Conservation (phyloP, 768 basidiomycete species). For the Gymnopilus junonius region DNA sequence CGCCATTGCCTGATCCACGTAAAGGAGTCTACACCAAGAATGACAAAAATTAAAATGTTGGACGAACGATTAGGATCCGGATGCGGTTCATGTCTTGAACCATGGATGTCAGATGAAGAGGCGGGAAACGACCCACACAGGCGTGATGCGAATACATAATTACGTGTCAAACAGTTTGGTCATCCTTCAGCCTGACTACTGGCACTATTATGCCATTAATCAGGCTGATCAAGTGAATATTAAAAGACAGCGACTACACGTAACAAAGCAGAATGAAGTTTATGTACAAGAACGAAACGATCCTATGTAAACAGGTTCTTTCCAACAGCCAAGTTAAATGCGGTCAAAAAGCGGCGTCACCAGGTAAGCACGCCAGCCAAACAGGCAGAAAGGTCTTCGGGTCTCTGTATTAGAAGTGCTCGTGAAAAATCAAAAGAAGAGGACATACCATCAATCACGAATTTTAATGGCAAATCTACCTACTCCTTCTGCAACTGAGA, state of each 20-base stretch:
- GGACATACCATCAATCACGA: slow-evolving; percentile 5
- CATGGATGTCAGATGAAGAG: background rate
- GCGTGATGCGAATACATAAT: background rate
- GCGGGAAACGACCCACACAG: background rate
- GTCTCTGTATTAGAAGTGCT: background rate
- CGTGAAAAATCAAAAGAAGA: background rate
- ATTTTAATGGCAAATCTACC: background rate
- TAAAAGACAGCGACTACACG: background rate
- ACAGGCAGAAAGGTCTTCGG: background rate
- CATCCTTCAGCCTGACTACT: background rate
- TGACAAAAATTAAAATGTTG: background rate
- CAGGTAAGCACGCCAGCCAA: background rate
- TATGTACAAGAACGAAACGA: background rate
- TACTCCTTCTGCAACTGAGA: slow-evolving; percentile 2
- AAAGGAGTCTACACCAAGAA: slow-evolving; percentile 1
- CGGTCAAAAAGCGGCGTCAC: background rate
- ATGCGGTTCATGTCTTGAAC: slow-evolving; percentile 19
- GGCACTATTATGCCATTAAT: background rate
- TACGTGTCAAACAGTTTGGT: background rate
- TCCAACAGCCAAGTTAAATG: background rate
- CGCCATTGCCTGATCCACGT: slow-evolving; percentile 43
- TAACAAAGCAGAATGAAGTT: background rate
- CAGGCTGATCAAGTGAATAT: background rate
- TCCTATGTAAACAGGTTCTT: background rate
- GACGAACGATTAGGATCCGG: slow-evolving; percentile 46